Evolutionary conservation across 768 basidiomycete species (phyloP).

Genomic region (Exidia glandulosa): DNA sequence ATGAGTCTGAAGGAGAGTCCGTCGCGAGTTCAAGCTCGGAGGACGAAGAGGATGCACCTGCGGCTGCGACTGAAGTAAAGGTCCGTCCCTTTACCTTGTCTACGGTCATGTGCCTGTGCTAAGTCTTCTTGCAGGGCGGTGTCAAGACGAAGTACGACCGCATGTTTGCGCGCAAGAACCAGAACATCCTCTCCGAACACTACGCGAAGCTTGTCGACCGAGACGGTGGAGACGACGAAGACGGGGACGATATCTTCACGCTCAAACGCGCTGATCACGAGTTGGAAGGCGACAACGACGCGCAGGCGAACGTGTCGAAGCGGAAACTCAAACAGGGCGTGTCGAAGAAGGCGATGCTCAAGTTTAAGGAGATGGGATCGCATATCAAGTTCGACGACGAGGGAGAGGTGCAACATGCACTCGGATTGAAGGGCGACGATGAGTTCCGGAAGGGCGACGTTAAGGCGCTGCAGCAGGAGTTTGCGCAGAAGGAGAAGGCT

Average conservation of each 20-base stretch:
- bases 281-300: slow-evolving; percentile 32
- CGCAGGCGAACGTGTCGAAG: slow-evolving; percentile 47
- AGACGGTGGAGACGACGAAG: slow-evolving; percentile 31
- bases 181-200: slow-evolving; percentile 81
- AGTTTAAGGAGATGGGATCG: slow-evolving; percentile 43
- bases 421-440: slow-evolving; percentile 72
- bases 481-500: slow-evolving; percentile 61
- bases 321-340: slow-evolving; percentile 68
- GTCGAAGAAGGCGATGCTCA: slow-evolving; percentile 62
- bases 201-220: slow-evolving; percentile 82
- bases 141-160: slow-evolving; percentile 92
- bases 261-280: slow-evolving; percentile 87
- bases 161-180: slow-evolving; percentile 96
- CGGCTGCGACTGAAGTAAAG: slow-evolving; percentile 22
- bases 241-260: slow-evolving; percentile 81
- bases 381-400: slow-evolving; percentile 89
- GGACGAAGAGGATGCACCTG: slow-evolving; percentile 13
- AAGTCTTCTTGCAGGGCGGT: slow-evolving; percentile 10
- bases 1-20: slow-evolving; percentile 19
- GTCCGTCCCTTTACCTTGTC: background rate
- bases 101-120: background rate
- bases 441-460: slow-evolving; percentile 51
- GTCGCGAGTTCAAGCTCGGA: slow-evolving; percentile 16
- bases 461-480: slow-evolving; percentile 53
- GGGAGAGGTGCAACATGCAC: slow-evolving; percentile 67